These are phyloP conservation scores for Colletotrichum orbiculare DNA, from an alignment of 2,329 filamentous ascomycete genomes.

Conservation along the genomic window DNA sequence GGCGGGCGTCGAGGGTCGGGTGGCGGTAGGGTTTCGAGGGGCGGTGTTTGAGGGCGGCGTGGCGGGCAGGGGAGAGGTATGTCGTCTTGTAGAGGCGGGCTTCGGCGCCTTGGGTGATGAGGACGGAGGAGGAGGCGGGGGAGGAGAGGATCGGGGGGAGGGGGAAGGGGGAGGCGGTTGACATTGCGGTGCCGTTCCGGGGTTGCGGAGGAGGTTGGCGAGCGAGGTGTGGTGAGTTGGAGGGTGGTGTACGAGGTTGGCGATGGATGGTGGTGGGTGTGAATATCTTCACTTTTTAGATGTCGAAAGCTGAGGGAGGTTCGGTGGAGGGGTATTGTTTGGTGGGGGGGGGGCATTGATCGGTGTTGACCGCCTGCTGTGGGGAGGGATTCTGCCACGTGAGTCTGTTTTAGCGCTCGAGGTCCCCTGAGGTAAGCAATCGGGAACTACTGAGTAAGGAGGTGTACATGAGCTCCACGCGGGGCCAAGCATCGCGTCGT, in stretches of 20 bases:
- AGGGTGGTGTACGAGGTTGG: too few species aligned
- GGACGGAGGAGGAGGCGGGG: constrained; percentile 69
- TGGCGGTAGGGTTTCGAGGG: constrained; percentile 93
- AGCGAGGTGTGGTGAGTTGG: not conserved
- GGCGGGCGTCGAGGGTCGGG: constrained; percentile 84
- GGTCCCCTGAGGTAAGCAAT: too few species aligned
- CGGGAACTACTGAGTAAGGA: too few species aligned
- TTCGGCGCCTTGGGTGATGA: constrained; percentile 95
- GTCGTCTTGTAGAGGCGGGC: constrained; percentile 90
- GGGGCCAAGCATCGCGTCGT: too few species aligned
- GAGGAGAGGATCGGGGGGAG: constrained; percentile 75
- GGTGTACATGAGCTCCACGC: too few species aligned
- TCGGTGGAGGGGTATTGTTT: constrained; percentile 15
- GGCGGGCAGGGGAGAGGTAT: constrained; percentile 75
- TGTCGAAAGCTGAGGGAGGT: not conserved
- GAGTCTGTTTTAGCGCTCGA: not conserved
- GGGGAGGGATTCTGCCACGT: constrained; percentile 1
- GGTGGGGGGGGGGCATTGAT: not conserved
- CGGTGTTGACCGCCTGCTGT: constrained; percentile 6
- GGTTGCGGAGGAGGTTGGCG: not conserved
- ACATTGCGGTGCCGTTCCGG: not conserved
- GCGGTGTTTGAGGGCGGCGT: constrained; percentile 89
- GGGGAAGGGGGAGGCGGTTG: constrained; percentile 47
- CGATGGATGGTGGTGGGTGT: not conserved
- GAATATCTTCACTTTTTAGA: constrained; percentile 31